phyloP scores from a whole-genome alignment of 306 rosid genomes.

The Cucurbita argyrosperma region DNA sequence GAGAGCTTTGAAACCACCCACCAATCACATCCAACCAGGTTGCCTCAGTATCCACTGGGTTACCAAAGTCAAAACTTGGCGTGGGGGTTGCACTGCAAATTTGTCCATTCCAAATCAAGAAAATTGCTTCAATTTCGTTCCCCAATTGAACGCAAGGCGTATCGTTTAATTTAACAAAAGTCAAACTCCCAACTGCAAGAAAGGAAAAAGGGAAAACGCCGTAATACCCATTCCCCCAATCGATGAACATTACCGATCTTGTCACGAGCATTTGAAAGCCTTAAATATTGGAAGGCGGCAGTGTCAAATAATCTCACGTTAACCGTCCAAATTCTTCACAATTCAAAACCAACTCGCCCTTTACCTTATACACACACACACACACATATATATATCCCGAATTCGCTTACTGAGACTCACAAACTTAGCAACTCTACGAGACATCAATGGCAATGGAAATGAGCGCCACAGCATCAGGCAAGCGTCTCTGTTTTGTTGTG shows the following conservation, averaged over 20 bases:
- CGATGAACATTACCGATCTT: background rate
- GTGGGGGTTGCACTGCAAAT: background rate
- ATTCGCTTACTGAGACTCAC: background rate
- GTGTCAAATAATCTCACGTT: slow-evolving; percentile 30
- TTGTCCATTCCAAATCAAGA: background rate
- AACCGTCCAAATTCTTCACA: slow-evolving; percentile 20
- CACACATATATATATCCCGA: background rate
- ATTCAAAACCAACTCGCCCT: background rate
- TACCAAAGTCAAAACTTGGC: background rate
- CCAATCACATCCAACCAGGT: no score
- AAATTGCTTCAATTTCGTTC: background rate
- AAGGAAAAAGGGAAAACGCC: background rate
- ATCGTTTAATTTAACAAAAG: slow-evolving; percentile 6
- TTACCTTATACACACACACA: slow-evolving; percentile 6
- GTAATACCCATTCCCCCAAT: background rate
- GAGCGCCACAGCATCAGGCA: slow-evolving; percentile 12
- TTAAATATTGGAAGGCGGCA: background rate
- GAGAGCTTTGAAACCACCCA: no score
- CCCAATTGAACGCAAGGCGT: background rate
- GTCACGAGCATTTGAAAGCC: background rate
- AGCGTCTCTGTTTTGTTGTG: slow-evolving; percentile 18
- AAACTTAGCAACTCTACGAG: background rate
- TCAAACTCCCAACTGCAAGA: slow-evolving; percentile 27
- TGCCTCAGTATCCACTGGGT: background rate
- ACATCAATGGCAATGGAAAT: slow-evolving; percentile 15